Percentiles rank a stretch among this genome's conserved stretches.
Evolutionary conservation across 2,329 filamentous ascomycete species (phyloP).

Genomic region (Beauveria medogensis): DNA sequence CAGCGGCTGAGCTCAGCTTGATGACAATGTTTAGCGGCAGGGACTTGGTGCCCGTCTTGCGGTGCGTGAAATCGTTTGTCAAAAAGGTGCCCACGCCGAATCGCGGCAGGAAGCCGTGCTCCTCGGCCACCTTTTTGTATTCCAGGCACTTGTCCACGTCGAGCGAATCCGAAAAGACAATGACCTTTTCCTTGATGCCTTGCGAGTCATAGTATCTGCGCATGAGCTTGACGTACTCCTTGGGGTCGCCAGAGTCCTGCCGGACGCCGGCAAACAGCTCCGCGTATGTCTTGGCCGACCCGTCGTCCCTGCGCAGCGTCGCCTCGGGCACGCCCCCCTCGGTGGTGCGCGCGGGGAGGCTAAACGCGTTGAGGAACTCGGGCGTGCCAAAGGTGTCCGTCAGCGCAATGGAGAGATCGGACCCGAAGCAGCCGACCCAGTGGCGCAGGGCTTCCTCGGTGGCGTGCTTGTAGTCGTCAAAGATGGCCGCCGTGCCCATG

Average conservation of each 20-base stretch:
- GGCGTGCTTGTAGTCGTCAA: constrained; percentile 73
- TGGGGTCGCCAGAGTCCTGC: constrained; percentile 84
- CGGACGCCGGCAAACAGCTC: constrained; percentile 76
- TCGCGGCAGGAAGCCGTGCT: constrained; percentile 70
- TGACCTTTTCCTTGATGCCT: constrained; percentile 71
- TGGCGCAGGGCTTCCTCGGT: constrained; percentile 78
- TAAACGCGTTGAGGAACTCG: constrained; percentile 79
- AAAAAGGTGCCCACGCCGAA: constrained; percentile 95
- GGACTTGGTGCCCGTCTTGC: constrained; percentile 70
- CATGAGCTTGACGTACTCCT: constrained; percentile 70
- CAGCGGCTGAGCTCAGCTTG: constrained; percentile 80
- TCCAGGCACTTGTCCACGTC: constrained; percentile 85
- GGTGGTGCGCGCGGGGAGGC: constrained; percentile 47
- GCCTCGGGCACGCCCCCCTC: constrained; percentile 33
- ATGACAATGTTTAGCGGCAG: constrained; percentile 95
- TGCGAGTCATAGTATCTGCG: constrained; percentile 70
- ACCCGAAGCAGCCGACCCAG: constrained; percentile 88
- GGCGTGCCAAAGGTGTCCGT: constrained; percentile 96
- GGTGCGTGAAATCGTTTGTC: constrained; percentile 84
- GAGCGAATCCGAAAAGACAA: constrained; percentile 93
- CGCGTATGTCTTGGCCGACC: constrained; percentile 58
- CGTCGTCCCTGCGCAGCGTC: constrained; percentile 31
- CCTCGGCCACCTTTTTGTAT: constrained; percentile 79
- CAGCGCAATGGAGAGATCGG: constrained; percentile 75
- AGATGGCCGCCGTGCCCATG: constrained; percentile 94